phyloP scores from a whole-genome alignment of 2,329 filamentous ascomycete genomes.

The Blumeriella jaapii region DNA sequence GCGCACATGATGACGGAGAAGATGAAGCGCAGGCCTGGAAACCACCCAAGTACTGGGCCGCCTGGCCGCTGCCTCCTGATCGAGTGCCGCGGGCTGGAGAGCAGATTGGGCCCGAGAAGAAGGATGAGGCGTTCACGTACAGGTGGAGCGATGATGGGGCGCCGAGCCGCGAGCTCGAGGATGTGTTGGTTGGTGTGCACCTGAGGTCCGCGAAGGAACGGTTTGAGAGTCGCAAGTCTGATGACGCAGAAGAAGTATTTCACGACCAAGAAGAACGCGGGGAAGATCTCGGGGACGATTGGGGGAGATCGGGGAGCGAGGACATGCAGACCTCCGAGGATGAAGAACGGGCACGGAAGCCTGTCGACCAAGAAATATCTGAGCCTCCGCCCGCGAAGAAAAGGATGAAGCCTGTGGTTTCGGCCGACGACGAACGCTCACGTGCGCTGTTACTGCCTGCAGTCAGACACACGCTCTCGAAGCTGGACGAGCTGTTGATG shows the following conservation, averaged over 20 bases:
- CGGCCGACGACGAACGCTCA: conserved; percentile 61
- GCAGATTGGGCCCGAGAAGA: conserved; percentile 33
- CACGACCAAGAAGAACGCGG: neutral
- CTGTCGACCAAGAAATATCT: conserved; percentile 2
- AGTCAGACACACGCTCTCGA: conserved; percentile 56
- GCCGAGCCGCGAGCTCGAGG: conserved; percentile 54
- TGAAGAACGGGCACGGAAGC: conserved; percentile 6
- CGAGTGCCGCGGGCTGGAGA: conserved; percentile 50
- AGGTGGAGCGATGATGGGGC: conserved; percentile 32
- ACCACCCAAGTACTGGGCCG: conserved; percentile 58
- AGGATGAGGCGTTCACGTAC: conserved; percentile 40
- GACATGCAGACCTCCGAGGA: neutral
- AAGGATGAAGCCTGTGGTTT: conserved; percentile 37
- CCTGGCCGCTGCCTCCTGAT: conserved; percentile 63
- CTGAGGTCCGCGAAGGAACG: conserved; percentile 56
- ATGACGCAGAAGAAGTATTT: neutral
- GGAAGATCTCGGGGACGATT: conserved; percentile 9
- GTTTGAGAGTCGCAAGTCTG: conserved; percentile 35
- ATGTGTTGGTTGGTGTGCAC: conserved; percentile 56
- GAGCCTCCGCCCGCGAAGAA: conserved; percentile 1
- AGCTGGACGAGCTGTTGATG: conserved; percentile 57
- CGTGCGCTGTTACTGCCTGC: conserved; percentile 53
- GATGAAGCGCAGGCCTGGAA: conserved; percentile 31
- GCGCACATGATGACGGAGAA: too few relatives aligned
- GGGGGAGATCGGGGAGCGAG: conserved; percentile 1